Conservation (phyloP, 495 filamentous ascomycete genomes). For the Darksidea phi region DNA sequence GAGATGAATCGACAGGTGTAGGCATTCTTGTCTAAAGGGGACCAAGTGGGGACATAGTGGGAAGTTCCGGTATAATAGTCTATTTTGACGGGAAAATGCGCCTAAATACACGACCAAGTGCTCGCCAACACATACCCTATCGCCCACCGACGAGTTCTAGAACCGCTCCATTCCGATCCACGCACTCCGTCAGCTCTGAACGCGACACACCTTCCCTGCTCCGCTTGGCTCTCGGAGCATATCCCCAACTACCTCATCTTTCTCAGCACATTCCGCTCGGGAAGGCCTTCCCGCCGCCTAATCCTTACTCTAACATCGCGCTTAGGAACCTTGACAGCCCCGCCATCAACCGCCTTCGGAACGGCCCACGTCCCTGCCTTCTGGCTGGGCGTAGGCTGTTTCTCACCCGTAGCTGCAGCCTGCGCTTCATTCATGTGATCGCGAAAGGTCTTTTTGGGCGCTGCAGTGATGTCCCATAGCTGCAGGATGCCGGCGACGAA, state of each 20-base stretch:
- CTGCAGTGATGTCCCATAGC: constrained; percentile 26
- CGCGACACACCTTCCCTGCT: background rate
- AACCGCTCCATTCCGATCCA: too few relatives aligned
- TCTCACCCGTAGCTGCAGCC: constrained; percentile 35
- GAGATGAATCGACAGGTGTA: too few relatives aligned
- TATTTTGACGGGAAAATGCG: too few relatives aligned
- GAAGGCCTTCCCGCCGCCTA: constrained; percentile 29
- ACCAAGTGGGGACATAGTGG: too few relatives aligned
- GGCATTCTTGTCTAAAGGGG: too few relatives aligned
- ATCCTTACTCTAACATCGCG: constrained; percentile 39
- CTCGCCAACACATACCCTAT: too few relatives aligned
- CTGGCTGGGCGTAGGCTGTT: constrained; percentile 20
- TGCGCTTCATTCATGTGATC: constrained; percentile 22
- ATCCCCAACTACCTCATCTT: too few relatives aligned
- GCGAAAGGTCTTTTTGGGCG: constrained; percentile 30
- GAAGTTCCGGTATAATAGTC: too few relatives aligned
- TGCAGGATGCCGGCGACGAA: constrained; percentile 23
- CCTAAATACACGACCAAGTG: too few relatives aligned
- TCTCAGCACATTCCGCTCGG: background rate
- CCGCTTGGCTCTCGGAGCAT: too few relatives aligned
- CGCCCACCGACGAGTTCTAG: too few relatives aligned
- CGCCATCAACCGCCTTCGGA: constrained; percentile 35
- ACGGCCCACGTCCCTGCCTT: constrained; percentile 36
- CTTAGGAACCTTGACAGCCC: constrained; percentile 38
- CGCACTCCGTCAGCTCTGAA: too few relatives aligned